phyloP scores from a whole-genome alignment of 495 filamentous ascomycete genomes.

The Astrothelium subdiscretum region DNA sequence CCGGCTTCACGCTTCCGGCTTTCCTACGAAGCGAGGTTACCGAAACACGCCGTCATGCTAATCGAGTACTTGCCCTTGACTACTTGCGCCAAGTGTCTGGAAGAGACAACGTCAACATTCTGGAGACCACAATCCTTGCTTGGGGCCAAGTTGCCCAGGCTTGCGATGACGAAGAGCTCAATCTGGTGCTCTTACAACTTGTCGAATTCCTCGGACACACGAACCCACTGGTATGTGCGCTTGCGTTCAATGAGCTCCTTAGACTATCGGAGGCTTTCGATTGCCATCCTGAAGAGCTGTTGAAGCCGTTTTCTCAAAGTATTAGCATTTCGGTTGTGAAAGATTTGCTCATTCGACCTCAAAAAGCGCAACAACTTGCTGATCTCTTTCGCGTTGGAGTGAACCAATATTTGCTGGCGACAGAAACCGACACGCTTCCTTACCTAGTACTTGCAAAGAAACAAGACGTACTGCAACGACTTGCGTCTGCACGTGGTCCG shows the following conservation, averaged over 20 bases:
- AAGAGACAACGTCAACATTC: constrained; percentile 46
- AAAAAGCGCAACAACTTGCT: constrained; percentile 68
- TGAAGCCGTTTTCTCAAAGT: constrained; percentile 77
- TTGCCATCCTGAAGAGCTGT: constrained; percentile 50
- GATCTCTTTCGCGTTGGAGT: constrained; percentile 66
- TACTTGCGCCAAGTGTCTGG: constrained; percentile 60
- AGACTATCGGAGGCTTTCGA: constrained; percentile 53
- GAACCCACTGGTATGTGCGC: constrained; percentile 64
- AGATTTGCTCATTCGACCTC: constrained; percentile 65
- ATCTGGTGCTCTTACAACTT: constrained; percentile 70
- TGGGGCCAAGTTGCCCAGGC: constrained; percentile 68
- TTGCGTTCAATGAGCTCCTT: constrained; percentile 67
- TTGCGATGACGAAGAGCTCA: constrained; percentile 65
- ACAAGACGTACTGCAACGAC: constrained; percentile 63
- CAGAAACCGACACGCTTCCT: constrained; percentile 75
- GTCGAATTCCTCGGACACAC: constrained; percentile 77
- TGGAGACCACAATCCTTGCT: constrained; percentile 76
- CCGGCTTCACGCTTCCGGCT: constrained; percentile 53
- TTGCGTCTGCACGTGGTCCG: constrained; percentile 61
- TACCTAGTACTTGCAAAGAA: constrained; percentile 71
- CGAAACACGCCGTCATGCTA: constrained; percentile 41
- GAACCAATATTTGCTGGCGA: constrained; percentile 56
- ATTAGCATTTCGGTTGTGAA: constrained; percentile 70
- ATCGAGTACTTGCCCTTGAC: constrained; percentile 54
- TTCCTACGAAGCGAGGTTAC: constrained; percentile 48